Evolutionary conservation across 345 rosid species (phyloP), one percentile per base, ranked within the genome.

Genomic region (Toxicodendron radicans): DNA sequence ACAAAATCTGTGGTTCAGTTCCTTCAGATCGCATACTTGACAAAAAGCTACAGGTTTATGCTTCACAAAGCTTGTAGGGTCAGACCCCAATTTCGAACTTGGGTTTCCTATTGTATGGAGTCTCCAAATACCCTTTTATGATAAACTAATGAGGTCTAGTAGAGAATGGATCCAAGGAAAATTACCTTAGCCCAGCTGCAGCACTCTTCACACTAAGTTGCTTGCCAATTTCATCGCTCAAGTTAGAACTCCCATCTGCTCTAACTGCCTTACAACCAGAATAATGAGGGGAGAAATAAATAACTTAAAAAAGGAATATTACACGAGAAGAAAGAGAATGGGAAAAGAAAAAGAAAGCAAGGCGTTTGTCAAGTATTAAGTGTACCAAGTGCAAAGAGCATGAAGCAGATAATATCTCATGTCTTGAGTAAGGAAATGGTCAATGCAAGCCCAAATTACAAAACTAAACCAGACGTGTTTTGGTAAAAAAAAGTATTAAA

Each of bases 121-220:
- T 56, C 48, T 24, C 62, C 21, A 58, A 57, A 23, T 14, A 41
- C 4, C 41, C 17, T 70, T 70, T 20, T 51, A 18, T 30, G 21
- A 48, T 10, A 24, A n/a, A 52, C 20, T 52, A 56, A 2, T 6
- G 4, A n/a, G 38, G n/a, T 20, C 9, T 52, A 59, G 59, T 12
- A 71, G 53, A 48, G 6, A 68, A 49, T 41, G 43, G 11, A 35
- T 35, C 38, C 43, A 38, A 38, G 43, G 38, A 38, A 38, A 38
- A 72, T 75, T 80, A 95, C 98, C 99, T 90, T 35, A 93, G 77
- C 72, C 98, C 94, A 49, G 87, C 81, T 62, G 88, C 88, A 64
- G 90, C 92, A 82, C 98, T 90, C 79, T 73, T 90, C 56, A 85
- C 66, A 75, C 99, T 90, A 65, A 93, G 94, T 68, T 89, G 85